Evolutionary conservation across 1,284 basidiomycete species (phyloP).

Genomic region (Volvariella surrecta): DNA sequence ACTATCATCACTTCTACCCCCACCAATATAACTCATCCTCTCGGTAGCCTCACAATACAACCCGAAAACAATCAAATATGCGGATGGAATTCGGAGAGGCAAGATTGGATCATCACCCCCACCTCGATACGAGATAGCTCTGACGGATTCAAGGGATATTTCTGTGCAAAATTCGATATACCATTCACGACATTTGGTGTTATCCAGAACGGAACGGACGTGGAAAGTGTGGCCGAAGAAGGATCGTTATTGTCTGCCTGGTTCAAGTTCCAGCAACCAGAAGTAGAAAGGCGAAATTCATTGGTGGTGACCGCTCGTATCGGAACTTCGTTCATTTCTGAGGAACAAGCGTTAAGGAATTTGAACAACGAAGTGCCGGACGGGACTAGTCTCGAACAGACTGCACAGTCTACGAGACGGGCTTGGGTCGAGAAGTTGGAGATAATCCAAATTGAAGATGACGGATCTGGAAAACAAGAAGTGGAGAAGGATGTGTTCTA

Average conservation of each 20-base stretch:
- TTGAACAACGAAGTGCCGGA: slow-evolving; percentile 59
- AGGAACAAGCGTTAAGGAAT: slow-evolving; percentile 64
- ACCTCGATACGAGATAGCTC: slow-evolving; percentile 38
- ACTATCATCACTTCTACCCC: slow-evolving; percentile 52
- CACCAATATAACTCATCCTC: slow-evolving; percentile 52
- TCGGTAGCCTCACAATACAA: slow-evolving; percentile 48
- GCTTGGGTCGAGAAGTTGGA: slow-evolving; percentile 72
- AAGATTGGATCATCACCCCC: slow-evolving; percentile 65
- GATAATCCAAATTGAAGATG: slow-evolving; percentile 50
- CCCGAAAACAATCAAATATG: slow-evolving; percentile 44
- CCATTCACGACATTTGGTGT: slow-evolving; percentile 30
- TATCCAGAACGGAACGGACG: slow-evolving; percentile 34
- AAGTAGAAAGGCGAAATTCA: slow-evolving; percentile 5
- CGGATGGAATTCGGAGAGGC: slow-evolving; percentile 66
- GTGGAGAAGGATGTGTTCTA: slow-evolving; percentile 53
- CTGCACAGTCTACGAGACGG: slow-evolving; percentile 45
- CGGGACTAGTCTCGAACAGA: slow-evolving; percentile 50
- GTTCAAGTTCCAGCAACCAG: slow-evolving; percentile 34
- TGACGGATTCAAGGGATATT: slow-evolving; percentile 58
- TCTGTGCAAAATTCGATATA: slow-evolving; percentile 63
- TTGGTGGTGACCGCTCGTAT: slow-evolving; percentile 51
- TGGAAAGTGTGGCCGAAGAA: slow-evolving; percentile 15
- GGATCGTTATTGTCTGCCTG: slow-evolving; percentile 52
- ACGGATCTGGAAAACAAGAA: slow-evolving; percentile 23
- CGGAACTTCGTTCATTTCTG: slow-evolving; percentile 73